Conservation (phyloP, 164 flowering plant genomes). For the Sextonia rubra region DNA sequence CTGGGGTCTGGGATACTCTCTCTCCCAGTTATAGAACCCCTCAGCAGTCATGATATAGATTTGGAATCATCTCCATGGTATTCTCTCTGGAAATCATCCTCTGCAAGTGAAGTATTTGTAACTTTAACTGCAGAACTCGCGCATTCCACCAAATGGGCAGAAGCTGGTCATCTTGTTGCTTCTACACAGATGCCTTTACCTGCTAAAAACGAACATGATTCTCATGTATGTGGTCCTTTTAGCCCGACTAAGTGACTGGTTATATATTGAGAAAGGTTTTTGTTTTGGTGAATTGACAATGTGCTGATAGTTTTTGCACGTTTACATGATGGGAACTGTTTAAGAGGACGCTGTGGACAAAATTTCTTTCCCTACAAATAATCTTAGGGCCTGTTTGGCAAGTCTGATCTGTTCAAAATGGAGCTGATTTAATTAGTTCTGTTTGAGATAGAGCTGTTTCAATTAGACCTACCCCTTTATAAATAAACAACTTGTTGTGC, state of each 20-base stretch:
- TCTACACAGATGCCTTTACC: constrained; percentile 72
- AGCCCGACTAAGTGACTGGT: background rate
- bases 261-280: no score
- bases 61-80: constrained; percentile 74
- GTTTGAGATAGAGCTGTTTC: no score
- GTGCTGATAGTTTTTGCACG: no score
- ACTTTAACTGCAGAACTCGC: constrained; percentile 56
- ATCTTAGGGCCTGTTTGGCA: no score
- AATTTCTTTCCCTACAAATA: background rate
- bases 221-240: constrained; percentile 10
- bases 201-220: constrained; percentile 29
- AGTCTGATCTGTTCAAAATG: no score
- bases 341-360: background rate
- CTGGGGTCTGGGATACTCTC: constrained; percentile 68
- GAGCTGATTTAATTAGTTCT: no score
- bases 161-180: constrained; percentile 75
- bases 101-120: constrained; percentile 56
- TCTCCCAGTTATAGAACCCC: constrained; percentile 63
- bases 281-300: no score
- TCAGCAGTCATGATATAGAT: constrained; percentile 47
- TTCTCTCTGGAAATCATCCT: constrained; percentile 47
- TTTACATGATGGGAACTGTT: background rate
- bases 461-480: no score
- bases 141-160: constrained; percentile 68
- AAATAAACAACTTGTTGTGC: no score